Percentiles rank a stretch among this genome's conserved stretches.
These are phyloP conservation scores for Verbena officinalis DNA, from an alignment of 257 asterid genomes.

Conservation along the genomic window DNA sequence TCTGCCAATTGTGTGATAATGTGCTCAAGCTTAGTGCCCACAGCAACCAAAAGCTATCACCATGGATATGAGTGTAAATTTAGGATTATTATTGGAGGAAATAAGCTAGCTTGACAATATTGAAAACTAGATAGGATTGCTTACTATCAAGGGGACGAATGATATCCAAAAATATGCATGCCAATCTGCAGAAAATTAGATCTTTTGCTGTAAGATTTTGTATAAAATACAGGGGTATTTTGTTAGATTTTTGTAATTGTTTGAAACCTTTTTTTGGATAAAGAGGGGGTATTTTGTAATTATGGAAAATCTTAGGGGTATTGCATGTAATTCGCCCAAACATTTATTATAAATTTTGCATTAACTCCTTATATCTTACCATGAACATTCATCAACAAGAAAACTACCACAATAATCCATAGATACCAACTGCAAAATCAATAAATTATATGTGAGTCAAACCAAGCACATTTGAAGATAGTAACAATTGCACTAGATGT, in stretches of 20 bases:
- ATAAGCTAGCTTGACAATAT: too few relatives aligned
- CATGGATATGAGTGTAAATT: too few relatives aligned
- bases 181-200: constrained; percentile 58
- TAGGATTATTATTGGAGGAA: constrained; percentile 3
- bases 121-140: constrained; percentile 7
- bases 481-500: neutral
- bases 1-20: constrained; percentile 51
- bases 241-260: too few relatives aligned
- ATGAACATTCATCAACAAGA: constrained; percentile 59
- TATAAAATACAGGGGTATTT: too few relatives aligned
- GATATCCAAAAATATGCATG: constrained; percentile 73
- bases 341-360: too few relatives aligned
- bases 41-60: constrained; percentile 56
- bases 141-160: constrained; percentile 62
- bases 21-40: constrained; percentile 80
- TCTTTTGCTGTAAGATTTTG: too few relatives aligned
- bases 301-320: too few relatives aligned
- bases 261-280: too few relatives aligned
- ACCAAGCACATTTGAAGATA: neutral
- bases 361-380: too few relatives aligned
- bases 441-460: neutral
- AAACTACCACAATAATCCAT: constrained; percentile 66
- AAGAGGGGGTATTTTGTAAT: too few relatives aligned
- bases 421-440: constrained; percentile 65
- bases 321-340: too few relatives aligned